Conservation (phyloP, 345 rosid species). For the Populus simonii region DNA sequence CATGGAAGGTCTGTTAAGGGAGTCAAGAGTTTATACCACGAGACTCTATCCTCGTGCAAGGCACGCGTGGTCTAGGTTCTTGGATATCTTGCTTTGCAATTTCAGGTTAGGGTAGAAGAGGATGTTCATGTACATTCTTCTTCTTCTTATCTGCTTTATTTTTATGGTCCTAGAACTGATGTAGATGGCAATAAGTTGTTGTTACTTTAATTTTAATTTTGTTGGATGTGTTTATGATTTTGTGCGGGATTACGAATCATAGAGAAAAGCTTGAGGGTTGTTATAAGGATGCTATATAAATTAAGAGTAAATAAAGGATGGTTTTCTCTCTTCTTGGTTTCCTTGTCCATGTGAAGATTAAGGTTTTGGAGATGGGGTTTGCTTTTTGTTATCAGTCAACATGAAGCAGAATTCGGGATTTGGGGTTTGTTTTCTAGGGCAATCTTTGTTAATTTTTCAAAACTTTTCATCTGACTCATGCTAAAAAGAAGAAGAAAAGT, state of each 20-base stretch:
- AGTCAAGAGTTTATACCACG: constrained; percentile 49
- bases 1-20: constrained; percentile 60
- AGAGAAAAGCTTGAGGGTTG: background rate
- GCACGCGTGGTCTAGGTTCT: constrained; percentile 60
- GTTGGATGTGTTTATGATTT: background rate
- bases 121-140: background rate
- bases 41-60: constrained; percentile 69
- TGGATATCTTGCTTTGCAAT: constrained; percentile 63
- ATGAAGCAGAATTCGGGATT: background rate
- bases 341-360: background rate
- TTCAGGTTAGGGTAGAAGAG: constrained; percentile 26
- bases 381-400: background rate
- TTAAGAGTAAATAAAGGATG: background rate
- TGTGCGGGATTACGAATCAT: background rate
- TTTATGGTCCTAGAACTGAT: background rate
- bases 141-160: background rate
- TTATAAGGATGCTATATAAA: background rate
- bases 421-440: background rate
- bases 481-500: background rate
- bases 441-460: background rate
- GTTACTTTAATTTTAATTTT: background rate
- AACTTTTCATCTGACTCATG: background rate
- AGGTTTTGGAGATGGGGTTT: background rate
- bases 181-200: background rate
- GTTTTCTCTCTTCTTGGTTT: background rate